Conservation (phyloP, 768 basidiomycete species). For the Trametes elegans region DNA sequence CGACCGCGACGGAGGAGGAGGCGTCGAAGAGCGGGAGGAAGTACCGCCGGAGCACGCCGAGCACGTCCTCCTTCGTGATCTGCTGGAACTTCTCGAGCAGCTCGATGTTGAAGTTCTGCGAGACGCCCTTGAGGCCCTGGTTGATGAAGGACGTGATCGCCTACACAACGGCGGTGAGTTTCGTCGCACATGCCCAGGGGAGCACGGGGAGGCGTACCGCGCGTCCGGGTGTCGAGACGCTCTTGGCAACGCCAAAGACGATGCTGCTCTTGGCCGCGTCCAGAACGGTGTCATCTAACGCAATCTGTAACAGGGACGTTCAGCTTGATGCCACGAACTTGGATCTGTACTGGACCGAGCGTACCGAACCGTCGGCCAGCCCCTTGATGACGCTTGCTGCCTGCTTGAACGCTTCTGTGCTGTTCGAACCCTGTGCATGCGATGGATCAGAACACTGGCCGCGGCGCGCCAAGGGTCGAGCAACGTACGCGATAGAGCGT, state of each 20-base stretch:
- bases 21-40: slow-evolving; percentile 85
- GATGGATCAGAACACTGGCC: not conserved
- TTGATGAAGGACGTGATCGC: slow-evolving; percentile 83
- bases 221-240: slow-evolving; percentile 80
- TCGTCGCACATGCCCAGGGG: not conserved
- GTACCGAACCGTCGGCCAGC: slow-evolving; percentile 79
- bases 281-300: slow-evolving; percentile 73
- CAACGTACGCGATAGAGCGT: slow-evolving; percentile 70
- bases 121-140: slow-evolving; percentile 85
- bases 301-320: slow-evolving; percentile 49
- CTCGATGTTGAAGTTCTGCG: slow-evolving; percentile 69
- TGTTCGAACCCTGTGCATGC: slow-evolving; percentile 66
- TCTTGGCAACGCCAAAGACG: slow-evolving; percentile 77
- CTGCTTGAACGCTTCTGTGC: slow-evolving; percentile 75
- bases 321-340: too few species aligned
- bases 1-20: slow-evolving; percentile 70
- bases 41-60: slow-evolving; percentile 64
- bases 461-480: not conserved
- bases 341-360: slow-evolving; percentile 15
- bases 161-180: slow-evolving; percentile 36
- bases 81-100: slow-evolving; percentile 77
- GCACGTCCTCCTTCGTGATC: slow-evolving; percentile 78
- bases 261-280: slow-evolving; percentile 93
- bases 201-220: slow-evolving; percentile 56
- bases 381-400: slow-evolving; percentile 75